Percentiles rank a stretch among this genome's conserved stretches.
Evolutionary conservation across 306 rosid genomes (phyloP).

Genomic region (Quercus ilex): DNA sequence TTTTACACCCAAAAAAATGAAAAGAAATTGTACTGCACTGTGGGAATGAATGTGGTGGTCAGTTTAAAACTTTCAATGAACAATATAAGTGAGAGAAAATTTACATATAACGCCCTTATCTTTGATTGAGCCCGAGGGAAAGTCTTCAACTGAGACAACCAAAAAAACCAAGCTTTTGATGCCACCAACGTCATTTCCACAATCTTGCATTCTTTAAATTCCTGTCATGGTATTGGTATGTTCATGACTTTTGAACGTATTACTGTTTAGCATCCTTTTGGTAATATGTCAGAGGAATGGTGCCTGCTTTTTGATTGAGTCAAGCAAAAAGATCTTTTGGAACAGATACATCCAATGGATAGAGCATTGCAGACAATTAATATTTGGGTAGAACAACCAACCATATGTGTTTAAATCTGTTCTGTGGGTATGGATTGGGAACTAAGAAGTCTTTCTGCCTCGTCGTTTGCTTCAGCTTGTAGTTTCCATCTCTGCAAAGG

Average conservation of each 20-base stretch:
- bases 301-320: neutral
- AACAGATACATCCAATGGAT: constrained; percentile 17
- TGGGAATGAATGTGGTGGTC: neutral
- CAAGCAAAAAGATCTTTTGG: constrained; percentile 8
- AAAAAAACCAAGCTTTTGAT: constrained; percentile 1
- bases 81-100: neutral
- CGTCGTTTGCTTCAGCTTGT: constrained; percentile 90
- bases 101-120: constrained; percentile 4
- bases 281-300: neutral
- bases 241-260: neutral
- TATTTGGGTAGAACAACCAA: neutral
- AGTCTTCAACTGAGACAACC: neutral
- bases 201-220: neutral
- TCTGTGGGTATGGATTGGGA: constrained; percentile 60
- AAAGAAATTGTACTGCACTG: neutral
- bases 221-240: constrained; percentile 2
- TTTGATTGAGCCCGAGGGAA: neutral
- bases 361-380: neutral
- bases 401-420: constrained; percentile 30
- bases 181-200: neutral
- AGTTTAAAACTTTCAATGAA: neutral
- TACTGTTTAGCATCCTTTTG: neutral
- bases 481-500: constrained; percentile 65
- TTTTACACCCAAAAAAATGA: neutral
- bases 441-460: constrained; percentile 87